These are phyloP conservation scores for Myxozyma vanderwaltii DNA, from an alignment of 805 yeast genomes.

Conservation along the genomic window DNA sequence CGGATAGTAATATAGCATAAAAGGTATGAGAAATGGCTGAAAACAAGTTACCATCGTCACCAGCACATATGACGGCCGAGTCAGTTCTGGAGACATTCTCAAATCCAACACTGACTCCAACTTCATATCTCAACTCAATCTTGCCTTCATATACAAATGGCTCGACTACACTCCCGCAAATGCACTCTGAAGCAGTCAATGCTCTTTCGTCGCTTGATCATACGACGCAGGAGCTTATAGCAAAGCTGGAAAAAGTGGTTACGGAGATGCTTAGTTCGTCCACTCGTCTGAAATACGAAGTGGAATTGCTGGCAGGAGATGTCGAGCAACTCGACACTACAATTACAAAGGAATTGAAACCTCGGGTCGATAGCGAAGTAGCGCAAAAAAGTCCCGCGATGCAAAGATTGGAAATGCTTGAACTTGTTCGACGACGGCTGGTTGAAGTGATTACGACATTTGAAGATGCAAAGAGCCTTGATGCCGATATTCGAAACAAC, in stretches of 20 bases:
- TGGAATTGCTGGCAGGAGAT: conserved; percentile 32
- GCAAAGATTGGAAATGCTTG: conserved; percentile 31
- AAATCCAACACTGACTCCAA: conserved; percentile 27
- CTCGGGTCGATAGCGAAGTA: conserved; percentile 20
- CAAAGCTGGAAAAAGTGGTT: conserved; percentile 24
- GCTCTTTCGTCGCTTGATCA: conserved; percentile 30
- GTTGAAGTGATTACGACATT: conserved; percentile 26
- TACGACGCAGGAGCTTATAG: conserved; percentile 30
- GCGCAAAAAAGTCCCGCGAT: conserved; percentile 27
- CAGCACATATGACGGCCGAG: conserved; percentile 7
- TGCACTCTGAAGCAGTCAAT: conserved; percentile 27
- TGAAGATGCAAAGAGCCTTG: conserved; percentile 23
- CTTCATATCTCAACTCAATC: conserved; percentile 25
- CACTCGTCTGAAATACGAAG: conserved; percentile 30
- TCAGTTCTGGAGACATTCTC: conserved; percentile 23
- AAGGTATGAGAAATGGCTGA: not conserved
- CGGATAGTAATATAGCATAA: no score
- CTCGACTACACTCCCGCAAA: conserved; percentile 18
- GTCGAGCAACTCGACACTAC: conserved; percentile 22
- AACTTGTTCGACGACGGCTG: conserved; percentile 29
- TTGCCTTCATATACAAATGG: conserved; percentile 19
- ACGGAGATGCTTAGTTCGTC: conserved; percentile 30
- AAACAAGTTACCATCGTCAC: not conserved
- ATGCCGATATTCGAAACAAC: conserved; percentile 10
- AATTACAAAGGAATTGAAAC: conserved; percentile 15